Evolutionary conservation across 1,284 basidiomycete genomes (phyloP).

Genomic region (Coriolopsis trogii): DNA sequence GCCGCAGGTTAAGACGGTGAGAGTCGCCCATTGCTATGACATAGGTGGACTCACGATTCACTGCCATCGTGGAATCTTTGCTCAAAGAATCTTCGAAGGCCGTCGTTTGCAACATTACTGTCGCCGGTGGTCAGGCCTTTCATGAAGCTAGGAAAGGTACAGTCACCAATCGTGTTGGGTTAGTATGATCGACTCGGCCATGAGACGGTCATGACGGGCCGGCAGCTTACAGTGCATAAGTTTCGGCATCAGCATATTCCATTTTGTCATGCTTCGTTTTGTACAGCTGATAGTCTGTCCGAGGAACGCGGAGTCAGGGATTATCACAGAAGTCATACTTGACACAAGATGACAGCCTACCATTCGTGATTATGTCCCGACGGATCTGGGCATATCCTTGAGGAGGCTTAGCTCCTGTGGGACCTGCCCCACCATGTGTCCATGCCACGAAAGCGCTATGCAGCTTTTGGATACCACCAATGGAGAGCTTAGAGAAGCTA

Average conservation of each 20-base stretch:
- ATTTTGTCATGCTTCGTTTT: slow-evolving; percentile 69
- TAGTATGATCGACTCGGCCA: neutral
- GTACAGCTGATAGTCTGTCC: slow-evolving; percentile 57
- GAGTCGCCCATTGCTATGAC: neutral
- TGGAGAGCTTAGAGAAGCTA: slow-evolving; percentile 75
- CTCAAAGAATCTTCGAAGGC: slow-evolving; percentile 76
- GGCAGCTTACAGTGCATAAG: slow-evolving; percentile 60
- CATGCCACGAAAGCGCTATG: slow-evolving; percentile 67
- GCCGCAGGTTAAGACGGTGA: slow-evolving; percentile 5
- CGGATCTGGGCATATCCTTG: slow-evolving; percentile 45
- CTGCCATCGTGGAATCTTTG: slow-evolving; percentile 78
- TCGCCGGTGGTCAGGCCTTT: slow-evolving; percentile 64
- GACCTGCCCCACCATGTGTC: slow-evolving; percentile 47
- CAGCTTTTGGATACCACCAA: slow-evolving; percentile 63
- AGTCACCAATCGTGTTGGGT: neutral
- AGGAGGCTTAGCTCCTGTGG: slow-evolving; percentile 8
- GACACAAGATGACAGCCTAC: slow-evolving; percentile 32
- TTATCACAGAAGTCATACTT: neutral
- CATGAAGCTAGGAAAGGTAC: slow-evolving; percentile 66
- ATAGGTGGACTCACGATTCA: slow-evolving; percentile 62
- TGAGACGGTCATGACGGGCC: neutral
- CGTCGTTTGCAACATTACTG: slow-evolving; percentile 67
- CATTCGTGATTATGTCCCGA: slow-evolving; percentile 60
- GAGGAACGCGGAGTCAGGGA: neutral
- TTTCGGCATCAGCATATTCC: slow-evolving; percentile 60